A percentile compares a stretch with the other conserved stretches of the same genome.
phyloP scores from a whole-genome alignment of 2,329 filamentous ascomycete genomes.

The Aspergillus tamarii region DNA sequence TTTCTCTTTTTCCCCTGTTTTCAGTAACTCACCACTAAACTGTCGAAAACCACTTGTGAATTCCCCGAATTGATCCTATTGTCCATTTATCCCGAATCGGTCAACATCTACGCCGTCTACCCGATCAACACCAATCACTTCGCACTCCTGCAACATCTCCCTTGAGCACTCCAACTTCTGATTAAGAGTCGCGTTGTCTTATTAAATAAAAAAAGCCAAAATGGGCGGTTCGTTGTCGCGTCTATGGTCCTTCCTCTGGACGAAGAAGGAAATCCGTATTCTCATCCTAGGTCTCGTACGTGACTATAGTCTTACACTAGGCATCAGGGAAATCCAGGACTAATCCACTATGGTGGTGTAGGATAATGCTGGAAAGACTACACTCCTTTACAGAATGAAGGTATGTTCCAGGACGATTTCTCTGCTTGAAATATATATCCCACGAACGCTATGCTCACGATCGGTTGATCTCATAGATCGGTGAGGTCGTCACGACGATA shows the following conservation, averaged over 20 bases:
- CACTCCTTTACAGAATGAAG: constrained; percentile 93
- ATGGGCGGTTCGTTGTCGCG: constrained; percentile 63
- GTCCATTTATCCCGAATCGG: not conserved
- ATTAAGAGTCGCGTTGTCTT: constrained; percentile 8
- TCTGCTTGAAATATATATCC: not conserved
- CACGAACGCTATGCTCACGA: constrained; percentile 4
- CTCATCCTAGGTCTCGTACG: constrained; percentile 89
- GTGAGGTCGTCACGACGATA: constrained; percentile 98
- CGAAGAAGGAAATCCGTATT: constrained; percentile 98
- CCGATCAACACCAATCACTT: not conserved
- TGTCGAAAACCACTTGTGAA: not conserved
- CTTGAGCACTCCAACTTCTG: constrained; percentile 6
- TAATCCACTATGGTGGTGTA: constrained; percentile 43
- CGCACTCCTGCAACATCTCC: not conserved
- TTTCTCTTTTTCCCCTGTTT: not conserved
- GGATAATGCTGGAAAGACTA: constrained; percentile 99
- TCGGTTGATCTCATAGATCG: constrained; percentile 65
- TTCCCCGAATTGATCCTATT: not conserved
- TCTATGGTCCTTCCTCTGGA: constrained; percentile 74
- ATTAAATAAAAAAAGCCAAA: constrained; percentile 21
- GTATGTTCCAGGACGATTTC: constrained; percentile 50
- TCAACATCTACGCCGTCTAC: not conserved
- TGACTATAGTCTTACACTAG: constrained; percentile 21
- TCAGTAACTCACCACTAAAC: not conserved
- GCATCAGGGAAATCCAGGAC: constrained; percentile 17